phyloP scores from a whole-genome alignment of 2,329 filamentous ascomycete genomes.

The Acrodontium crateriforme region DNA sequence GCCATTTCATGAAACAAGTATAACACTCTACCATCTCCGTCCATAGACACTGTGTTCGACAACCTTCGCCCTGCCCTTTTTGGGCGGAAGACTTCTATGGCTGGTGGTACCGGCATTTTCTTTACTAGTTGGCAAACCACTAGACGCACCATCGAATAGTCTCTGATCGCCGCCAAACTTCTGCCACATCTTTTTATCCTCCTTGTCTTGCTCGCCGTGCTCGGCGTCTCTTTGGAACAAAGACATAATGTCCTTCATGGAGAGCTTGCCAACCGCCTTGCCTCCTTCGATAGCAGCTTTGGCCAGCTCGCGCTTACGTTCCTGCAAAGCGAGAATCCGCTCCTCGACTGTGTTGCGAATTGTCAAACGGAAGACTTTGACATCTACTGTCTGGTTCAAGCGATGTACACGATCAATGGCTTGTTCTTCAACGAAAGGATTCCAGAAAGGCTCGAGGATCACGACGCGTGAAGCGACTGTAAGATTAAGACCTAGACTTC shows the following conservation, averaged over 20 bases:
- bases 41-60: conserved; percentile 1
- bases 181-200: conserved; percentile 27
- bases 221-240: conserved; percentile 66
- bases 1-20: no score
- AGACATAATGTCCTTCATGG: conserved; percentile 83
- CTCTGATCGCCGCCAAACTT: conserved; percentile 20
- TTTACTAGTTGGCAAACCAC: background rate
- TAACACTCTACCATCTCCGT: conserved; percentile 4
- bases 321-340: conserved; percentile 84
- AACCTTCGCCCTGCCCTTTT: background rate
- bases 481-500: conserved; percentile 81
- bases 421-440: conserved; percentile 94
- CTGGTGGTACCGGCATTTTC: background rate
- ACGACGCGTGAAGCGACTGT: conserved; percentile 88
- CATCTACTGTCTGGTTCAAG: conserved; percentile 91
- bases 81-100: background rate
- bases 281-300: conserved; percentile 72
- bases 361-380: conserved; percentile 89
- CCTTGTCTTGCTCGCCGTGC: conserved; percentile 22
- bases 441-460: conserved; percentile 97
- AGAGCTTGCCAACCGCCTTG: conserved; percentile 68
- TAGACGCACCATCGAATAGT: conserved; percentile 19
- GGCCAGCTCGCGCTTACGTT: conserved; percentile 86
- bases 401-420: conserved; percentile 96
- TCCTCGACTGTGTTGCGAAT: conserved; percentile 80